Conservation (phyloP, 129 eudicot genomes). For the Tagetes patula region DNA sequence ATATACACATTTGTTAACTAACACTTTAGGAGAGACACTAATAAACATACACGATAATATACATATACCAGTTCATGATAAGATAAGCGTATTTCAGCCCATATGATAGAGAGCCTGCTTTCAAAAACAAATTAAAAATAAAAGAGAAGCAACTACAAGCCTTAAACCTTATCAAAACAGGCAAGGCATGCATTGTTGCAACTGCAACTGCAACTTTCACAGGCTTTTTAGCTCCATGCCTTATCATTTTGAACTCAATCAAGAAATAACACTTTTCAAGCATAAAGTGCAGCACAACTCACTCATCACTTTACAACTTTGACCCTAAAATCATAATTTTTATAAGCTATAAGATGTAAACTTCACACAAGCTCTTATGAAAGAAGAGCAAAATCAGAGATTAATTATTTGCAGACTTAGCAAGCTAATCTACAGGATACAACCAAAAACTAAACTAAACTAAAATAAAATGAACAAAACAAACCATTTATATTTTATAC, state of each 20-base stretch:
- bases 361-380: constrained; percentile 17
- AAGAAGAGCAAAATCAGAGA: constrained; percentile 30
- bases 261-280: constrained; percentile 18
- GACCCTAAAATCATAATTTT: constrained; percentile 7
- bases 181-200: constrained; percentile 1
- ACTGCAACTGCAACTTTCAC: constrained; percentile 19
- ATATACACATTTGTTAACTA: too few relatives aligned
- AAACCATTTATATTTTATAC: constrained; percentile 31
- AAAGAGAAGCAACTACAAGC: constrained; percentile 8
- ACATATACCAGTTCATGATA: too few relatives aligned
- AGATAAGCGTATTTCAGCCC: too few relatives aligned
- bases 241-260: constrained; percentile 20
- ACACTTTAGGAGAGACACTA: too few relatives aligned
- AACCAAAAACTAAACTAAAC: not conserved
- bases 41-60: too few relatives aligned
- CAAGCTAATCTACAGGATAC: constrained; percentile 31
- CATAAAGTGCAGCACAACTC: constrained; percentile 15
- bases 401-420: constrained; percentile 27
- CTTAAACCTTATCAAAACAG: constrained; percentile 30
- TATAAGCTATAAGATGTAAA: constrained; percentile 14
- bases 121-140: not conserved
- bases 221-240: constrained; percentile 30
- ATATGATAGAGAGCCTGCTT: too few relatives aligned
- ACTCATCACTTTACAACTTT: not conserved
- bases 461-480: not conserved